Base-by-base conservation (phyloP, 495 filamentous ascomycete genomes). In the Penicillium soppii region DNA sequence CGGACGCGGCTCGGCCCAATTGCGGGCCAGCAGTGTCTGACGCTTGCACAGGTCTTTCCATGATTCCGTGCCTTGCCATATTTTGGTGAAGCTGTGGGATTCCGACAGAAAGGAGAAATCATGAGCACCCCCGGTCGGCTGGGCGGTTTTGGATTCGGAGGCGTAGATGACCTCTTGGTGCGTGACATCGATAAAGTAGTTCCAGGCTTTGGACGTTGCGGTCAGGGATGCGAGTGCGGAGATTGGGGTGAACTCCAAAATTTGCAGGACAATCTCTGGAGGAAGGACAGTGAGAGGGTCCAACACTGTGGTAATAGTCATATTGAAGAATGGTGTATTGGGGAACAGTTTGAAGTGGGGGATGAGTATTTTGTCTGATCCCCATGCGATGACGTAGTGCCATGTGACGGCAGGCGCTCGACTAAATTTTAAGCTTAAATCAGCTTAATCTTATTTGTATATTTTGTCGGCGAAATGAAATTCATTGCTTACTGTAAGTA, bases 151-250 rank as follows among this genome's bases (percentile, higher is more conserved):
- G 13, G 54, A 57, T 25, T 66, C 63, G 52, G 65, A 63, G 21
- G 43, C 43, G 50, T 73, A 73, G 54, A 73, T 72, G 9, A 67
- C 62, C 30, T 73, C 59, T 61, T 67, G 70, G 49, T 73, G 69
- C 4, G 67, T 69, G 58, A 62, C 52, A 56, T 73, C 70, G 54
- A 73, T 73, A 47, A 73, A 72, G 35, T 50, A 40, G 48, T 72
- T 67, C 70, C 70, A 73, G 26, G 68, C 67, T 21, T 63, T 65
- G 16, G 68, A 71, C n/a, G 62, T 54, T 1, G 59, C 49, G 13
- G 63, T 69, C 33, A 73, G 58, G 17, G 67, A 61, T 5, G 63
- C 70, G 39, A 73, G 51, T 5, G 63, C 45, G 17, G 70, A 60
- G 16, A 68, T 41, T 16, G 70, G 46, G 27, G 67, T 43, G 47